Evolutionary conservation across 2,329 filamentous ascomycete species (phyloP), one percentile per base, ranked within the genome.

Genomic region (Elsinoe australis): DNA sequence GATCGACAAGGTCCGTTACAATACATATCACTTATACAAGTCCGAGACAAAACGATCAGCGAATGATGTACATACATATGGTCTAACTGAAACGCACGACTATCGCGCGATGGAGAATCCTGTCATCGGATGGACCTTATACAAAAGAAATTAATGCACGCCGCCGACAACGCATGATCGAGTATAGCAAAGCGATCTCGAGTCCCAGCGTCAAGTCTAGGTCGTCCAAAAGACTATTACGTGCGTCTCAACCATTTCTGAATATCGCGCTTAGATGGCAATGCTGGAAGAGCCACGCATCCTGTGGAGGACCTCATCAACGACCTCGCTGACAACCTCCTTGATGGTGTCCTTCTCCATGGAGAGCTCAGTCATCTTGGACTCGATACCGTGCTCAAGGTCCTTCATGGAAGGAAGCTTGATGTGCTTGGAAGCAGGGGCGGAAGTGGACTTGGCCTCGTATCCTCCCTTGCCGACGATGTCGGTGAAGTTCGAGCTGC

Each of bases 401-500:
- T 62, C 54, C 64, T 54, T 64, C 35, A 59, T 60, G 58, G 64
- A 61, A 54, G 55, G 58, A 55, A 59, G 54, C 52, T 59, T 55
- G 31, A 46, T 49, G 41, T 32, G 68, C 63, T 34, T 64, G n/a
- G n/a, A n/a, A 24, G 39, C 19, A 22, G 24, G 24, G 28, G 42
- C 32, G 14, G 34, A 29, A 12, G 35, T 34, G 31, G 47, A 59
- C 61, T 76, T 70, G 55, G 67, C 74, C 58, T 77, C 75, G 74
- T 89, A 90, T 61, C 79, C 73, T 61, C 87, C 85, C 59, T 80
- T 74, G 59, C 80, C 71, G 55, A 94, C 69, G 61, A 95, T 95
- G 59, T 85, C 74, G 53, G 79, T 78, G 80, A 86, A 95, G 83
- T 98, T 95, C 73, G 78, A 82, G 64, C 80, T 85, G 63, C 92